Evolutionary conservation across 2,329 filamentous ascomycete species (phyloP).

Genomic region (Clonostachys solani): DNA sequence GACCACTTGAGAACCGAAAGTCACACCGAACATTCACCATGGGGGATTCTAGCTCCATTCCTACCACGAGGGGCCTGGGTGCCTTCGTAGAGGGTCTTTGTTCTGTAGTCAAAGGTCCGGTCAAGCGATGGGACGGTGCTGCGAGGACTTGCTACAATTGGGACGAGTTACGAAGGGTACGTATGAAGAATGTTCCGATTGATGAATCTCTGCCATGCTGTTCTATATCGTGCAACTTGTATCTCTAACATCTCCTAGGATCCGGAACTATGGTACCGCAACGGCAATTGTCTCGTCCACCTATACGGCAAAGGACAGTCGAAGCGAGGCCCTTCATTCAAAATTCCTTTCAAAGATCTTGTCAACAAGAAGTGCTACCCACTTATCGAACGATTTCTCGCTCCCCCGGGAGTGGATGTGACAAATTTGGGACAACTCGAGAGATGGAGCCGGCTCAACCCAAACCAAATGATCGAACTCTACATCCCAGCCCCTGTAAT

Average conservation of each 20-base stretch:
- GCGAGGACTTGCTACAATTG: slow-evolving; percentile 36
- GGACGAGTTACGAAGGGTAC: slow-evolving; percentile 43
- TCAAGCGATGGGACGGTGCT: slow-evolving; percentile 49
- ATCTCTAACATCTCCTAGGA: slow-evolving; percentile 45
- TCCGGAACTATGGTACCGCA: slow-evolving; percentile 62
- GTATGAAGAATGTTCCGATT: slow-evolving; percentile 9
- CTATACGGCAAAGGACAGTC: slow-evolving; percentile 64
- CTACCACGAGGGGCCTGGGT: slow-evolving; percentile 8
- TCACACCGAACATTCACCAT: no score
- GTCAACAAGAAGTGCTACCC: slow-evolving; percentile 54
- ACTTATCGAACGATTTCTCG: slow-evolving; percentile 50
- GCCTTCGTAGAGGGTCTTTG: slow-evolving; percentile 19
- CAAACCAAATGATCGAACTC: slow-evolving; percentile 44
- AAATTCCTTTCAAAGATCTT: slow-evolving; percentile 54
- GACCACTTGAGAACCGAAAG: no score
- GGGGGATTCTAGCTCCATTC: background rate
- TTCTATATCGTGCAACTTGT: background rate
- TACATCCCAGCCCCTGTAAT: slow-evolving; percentile 64
- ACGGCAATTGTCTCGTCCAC: slow-evolving; percentile 68
- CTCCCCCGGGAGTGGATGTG: slow-evolving; percentile 17
- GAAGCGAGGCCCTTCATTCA: slow-evolving; percentile 62
- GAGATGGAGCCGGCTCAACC: slow-evolving; percentile 21
- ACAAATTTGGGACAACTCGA: slow-evolving; percentile 20
- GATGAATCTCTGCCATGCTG: background rate
- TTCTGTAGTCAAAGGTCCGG: slow-evolving; percentile 6